A percentile compares a stretch with the other conserved stretches of the same genome.
Evolutionary conservation across 2,329 filamentous ascomycete genomes (phyloP).

Genomic region (Coniochaeta sp.): DNA sequence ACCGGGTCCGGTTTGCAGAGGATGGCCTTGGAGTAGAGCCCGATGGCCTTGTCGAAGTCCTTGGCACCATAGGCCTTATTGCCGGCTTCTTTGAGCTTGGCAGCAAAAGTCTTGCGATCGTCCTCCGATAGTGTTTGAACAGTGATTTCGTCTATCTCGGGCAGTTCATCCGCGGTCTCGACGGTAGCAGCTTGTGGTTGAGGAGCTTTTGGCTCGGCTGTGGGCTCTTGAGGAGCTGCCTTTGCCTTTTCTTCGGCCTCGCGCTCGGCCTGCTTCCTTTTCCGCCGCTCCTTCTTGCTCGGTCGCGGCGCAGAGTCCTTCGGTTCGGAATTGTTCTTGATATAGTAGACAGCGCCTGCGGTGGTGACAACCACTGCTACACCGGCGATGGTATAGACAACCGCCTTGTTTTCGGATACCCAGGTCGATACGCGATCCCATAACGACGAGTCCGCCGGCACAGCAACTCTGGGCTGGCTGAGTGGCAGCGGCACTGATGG

Average conservation of each 20-base stretch:
- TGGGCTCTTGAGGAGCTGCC: slow-evolving; percentile 22
- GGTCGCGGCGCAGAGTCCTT: slow-evolving; percentile 57
- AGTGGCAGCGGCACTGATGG: slow-evolving; percentile 1
- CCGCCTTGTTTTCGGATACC: slow-evolving; percentile 91
- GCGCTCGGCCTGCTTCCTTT: slow-evolving; percentile 72
- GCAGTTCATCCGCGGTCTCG: slow-evolving; percentile 60
- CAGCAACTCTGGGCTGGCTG: background rate
- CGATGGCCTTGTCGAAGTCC: slow-evolving; percentile 88
- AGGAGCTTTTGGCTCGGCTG: slow-evolving; percentile 24
- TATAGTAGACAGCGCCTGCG: slow-evolving; percentile 89
- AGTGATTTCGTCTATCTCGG: slow-evolving; percentile 55
- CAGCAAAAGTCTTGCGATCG: slow-evolving; percentile 79
- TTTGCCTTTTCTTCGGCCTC: slow-evolving; percentile 40
- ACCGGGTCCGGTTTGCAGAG: slow-evolving; percentile 95
- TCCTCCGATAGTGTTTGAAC: slow-evolving; percentile 46
- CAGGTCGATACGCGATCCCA: slow-evolving; percentile 89
- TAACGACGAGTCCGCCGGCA: slow-evolving; percentile 52
- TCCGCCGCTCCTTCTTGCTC: slow-evolving; percentile 84
- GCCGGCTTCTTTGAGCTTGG: slow-evolving; percentile 87
- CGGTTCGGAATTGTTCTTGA: slow-evolving; percentile 51
- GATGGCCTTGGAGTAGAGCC: slow-evolving; percentile 92
- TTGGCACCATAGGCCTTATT: slow-evolving; percentile 96
- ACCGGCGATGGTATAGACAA: slow-evolving; percentile 93
- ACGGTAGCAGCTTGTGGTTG: slow-evolving; percentile 43
- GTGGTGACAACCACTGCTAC: slow-evolving; percentile 87